A percentile compares a stretch with the other conserved stretches of the same genome.
Evolutionary conservation across 306 rosid species (phyloP).

Genomic region (Amphicarpaea edgeworthii): DNA sequence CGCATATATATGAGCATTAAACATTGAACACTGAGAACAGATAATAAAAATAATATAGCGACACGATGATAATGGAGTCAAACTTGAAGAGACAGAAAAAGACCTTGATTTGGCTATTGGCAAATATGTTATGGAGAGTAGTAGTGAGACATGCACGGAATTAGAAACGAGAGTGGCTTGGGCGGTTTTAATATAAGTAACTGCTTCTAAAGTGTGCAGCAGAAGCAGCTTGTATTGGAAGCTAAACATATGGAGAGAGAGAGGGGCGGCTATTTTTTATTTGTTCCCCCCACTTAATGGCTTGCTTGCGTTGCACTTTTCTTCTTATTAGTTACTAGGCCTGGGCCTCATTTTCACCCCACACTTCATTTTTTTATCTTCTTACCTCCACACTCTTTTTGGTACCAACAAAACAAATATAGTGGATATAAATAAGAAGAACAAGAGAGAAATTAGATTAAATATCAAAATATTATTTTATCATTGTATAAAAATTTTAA

Average conservation of each 20-base stretch:
- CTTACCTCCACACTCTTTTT: too few species aligned
- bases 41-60: too few species aligned
- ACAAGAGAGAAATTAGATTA: too few species aligned
- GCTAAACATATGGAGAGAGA: constrained; percentile 27
- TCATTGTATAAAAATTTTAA: too few species aligned
- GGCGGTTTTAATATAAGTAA: constrained; percentile 35
- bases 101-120: too few species aligned
- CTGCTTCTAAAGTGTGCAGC: constrained; percentile 23
- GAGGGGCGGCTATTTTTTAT: neutral
- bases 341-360: constrained; percentile 5
- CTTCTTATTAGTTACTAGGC: neutral
- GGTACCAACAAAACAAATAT: too few species aligned
- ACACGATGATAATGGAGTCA: neutral
- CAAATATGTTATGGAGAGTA: constrained; percentile 13
- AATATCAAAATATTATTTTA: too few species aligned
- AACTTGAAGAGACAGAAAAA: too few species aligned
- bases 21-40: neutral
- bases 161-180: constrained; percentile 10
- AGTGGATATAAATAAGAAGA: too few species aligned
- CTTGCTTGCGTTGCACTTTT: constrained; percentile 32
- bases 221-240: constrained; percentile 47
- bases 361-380: too few species aligned
- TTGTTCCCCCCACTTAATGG: neutral
- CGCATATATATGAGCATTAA: neutral
- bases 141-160: neutral